Conservation (phyloP, 176 grass and related monocot species). For the Musa troglodytarum region DNA sequence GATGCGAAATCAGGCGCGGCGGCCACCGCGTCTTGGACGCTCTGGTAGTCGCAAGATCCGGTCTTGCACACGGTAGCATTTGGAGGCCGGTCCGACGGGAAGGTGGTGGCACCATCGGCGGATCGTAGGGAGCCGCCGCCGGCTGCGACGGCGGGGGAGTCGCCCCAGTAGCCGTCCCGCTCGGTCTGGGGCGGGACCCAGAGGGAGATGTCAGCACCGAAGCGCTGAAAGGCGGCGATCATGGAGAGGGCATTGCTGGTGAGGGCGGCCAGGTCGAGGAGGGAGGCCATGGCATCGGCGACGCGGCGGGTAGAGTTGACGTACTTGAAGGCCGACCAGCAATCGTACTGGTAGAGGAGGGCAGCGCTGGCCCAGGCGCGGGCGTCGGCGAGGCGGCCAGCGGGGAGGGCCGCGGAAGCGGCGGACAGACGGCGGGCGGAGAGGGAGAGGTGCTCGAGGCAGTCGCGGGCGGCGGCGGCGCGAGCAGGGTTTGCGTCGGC, state of each 20-base stretch:
- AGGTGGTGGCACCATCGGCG: neutral
- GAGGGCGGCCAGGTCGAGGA: neutral
- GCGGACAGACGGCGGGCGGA: slow-evolving; percentile 11
- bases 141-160: neutral
- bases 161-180: slow-evolving; percentile 32
- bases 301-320: slow-evolving; percentile 5
- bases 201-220: slow-evolving; percentile 7
- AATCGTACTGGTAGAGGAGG: slow-evolving; percentile 19
- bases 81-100: slow-evolving; percentile 25
- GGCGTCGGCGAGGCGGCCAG: neutral
- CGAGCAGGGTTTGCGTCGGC: slow-evolving; percentile 42
- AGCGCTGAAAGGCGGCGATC: slow-evolving; percentile 1
- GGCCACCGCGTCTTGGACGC: slow-evolving; percentile 40
- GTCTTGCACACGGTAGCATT: slow-evolving; percentile 48
- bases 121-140: neutral
- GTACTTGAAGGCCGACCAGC: slow-evolving; percentile 17
- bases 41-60: slow-evolving; percentile 28
- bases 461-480: neutral
- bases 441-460: slow-evolving; percentile 9
- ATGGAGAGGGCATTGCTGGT: slow-evolving; percentile 10
- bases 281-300: slow-evolving; percentile 5
- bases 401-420: neutral
- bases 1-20: slow-evolving; percentile 34
- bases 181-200: slow-evolving; percentile 13
- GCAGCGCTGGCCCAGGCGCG: slow-evolving; percentile 3